These are phyloP conservation scores for Nitzschia sp. DNA, from an alignment of 108 stramenopile species.

Conservation along the genomic window DNA sequence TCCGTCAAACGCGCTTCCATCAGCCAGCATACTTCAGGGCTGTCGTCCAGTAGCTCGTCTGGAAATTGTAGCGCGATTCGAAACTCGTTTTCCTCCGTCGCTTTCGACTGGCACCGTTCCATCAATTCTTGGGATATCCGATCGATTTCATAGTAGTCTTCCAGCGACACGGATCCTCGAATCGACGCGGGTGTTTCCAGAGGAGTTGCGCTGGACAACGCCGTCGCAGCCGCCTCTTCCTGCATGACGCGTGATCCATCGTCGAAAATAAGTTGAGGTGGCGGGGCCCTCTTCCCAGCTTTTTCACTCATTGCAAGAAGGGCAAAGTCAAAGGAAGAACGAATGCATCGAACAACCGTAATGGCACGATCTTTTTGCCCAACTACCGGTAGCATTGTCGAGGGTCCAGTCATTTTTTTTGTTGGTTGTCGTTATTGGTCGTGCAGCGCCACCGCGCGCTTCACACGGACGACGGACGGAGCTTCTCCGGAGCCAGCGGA, in stretches of 20 bases:
- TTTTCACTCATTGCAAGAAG: slow-evolving; percentile 6
- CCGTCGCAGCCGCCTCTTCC: slow-evolving; percentile 19
- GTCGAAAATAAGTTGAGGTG: slow-evolving; percentile 79
- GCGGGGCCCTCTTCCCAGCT: slow-evolving; percentile 20
- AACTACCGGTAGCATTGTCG: too few relatives aligned
- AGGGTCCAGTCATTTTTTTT: too few relatives aligned
- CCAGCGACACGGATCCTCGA: slow-evolving; percentile 49
- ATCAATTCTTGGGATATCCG: slow-evolving; percentile 46
- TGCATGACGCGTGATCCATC: slow-evolving; percentile 81
- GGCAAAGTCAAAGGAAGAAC: too few relatives aligned
- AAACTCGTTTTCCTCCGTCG: slow-evolving; percentile 44
- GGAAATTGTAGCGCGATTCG: slow-evolving; percentile 91
- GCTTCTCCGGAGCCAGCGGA: too few relatives aligned
- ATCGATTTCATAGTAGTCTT: slow-evolving; percentile 73
- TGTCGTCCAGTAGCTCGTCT: slow-evolving; percentile 77
- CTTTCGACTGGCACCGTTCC: neutral
- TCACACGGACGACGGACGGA: too few relatives aligned
- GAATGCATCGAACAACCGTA: too few relatives aligned
- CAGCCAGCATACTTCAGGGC: slow-evolving; percentile 69
- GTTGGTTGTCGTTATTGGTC: too few relatives aligned
- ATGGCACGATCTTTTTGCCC: too few relatives aligned
- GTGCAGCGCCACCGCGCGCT: too few relatives aligned
- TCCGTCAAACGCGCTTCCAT: slow-evolving; percentile 59
- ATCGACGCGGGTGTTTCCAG: slow-evolving; percentile 7
- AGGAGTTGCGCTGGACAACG: neutral